Evolutionary conservation across 2,329 filamentous ascomycete genomes (phyloP).

Genomic region (Microsporum audouinii): DNA sequence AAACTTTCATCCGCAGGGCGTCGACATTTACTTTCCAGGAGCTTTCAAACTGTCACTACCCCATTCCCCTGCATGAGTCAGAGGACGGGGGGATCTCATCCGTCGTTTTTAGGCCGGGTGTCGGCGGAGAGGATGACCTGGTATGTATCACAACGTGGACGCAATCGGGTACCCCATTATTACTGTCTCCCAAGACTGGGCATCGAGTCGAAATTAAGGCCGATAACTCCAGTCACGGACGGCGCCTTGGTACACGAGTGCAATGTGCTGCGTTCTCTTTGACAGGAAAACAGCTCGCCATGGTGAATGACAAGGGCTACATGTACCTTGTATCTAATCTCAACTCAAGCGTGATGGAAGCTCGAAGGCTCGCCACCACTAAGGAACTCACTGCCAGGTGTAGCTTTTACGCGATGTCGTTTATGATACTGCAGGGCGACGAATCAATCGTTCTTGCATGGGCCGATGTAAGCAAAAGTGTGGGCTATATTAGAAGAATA

Average conservation of each 20-base stretch:
- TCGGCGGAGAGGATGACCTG: constrained; percentile 26
- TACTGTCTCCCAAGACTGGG: constrained; percentile 31
- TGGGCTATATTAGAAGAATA: constrained; percentile 22
- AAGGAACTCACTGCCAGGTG: constrained; percentile 31
- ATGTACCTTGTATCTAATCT: constrained; percentile 31
- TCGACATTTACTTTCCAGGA: constrained; percentile 30
- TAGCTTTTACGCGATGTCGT: constrained; percentile 30
- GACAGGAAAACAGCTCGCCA: constrained; percentile 28
- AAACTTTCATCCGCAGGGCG: constrained; percentile 30
- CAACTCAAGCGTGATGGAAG: constrained; percentile 30
- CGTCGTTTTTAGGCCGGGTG: constrained; percentile 26
- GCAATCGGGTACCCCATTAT: constrained; percentile 31
- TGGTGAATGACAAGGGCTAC: constrained; percentile 34
- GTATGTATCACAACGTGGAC: constrained; percentile 36
- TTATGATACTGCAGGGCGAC: constrained; percentile 30
- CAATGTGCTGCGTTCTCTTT: constrained; percentile 32
- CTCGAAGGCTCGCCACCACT: constrained; percentile 27
- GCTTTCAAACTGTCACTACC: constrained; percentile 27
- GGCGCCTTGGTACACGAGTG: constrained; percentile 30
- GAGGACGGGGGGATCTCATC: constrained; percentile 33
- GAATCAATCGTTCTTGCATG: constrained; percentile 32
- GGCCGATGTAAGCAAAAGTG: constrained; percentile 27
- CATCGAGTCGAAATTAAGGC: constrained; percentile 27
- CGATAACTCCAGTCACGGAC: constrained; percentile 20
- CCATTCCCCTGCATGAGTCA: constrained; percentile 32